Conservation (phyloP, 345 rosid genomes). For the Rubroshorea leprosula region DNA sequence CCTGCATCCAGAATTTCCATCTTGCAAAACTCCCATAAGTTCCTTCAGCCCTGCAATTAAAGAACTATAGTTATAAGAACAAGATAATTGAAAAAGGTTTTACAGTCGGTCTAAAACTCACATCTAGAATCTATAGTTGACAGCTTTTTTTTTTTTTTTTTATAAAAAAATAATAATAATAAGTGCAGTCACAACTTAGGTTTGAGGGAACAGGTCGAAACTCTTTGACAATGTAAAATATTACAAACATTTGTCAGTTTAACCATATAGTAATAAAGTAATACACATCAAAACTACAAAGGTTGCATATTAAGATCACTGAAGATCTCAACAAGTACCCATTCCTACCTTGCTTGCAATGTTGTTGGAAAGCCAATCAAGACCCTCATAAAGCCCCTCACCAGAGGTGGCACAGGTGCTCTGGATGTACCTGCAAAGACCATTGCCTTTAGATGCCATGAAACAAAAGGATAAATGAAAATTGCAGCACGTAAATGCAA, state of each 20-base stretch:
- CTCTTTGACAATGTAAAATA: too few species aligned
- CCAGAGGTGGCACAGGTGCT: constrained; percentile 91
- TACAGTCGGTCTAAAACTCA: too few species aligned
- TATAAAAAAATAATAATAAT: too few species aligned
- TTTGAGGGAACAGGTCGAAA: too few species aligned
- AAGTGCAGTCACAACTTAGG: background rate
- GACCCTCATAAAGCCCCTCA: constrained; percentile 85
- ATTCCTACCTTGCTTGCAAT: constrained; percentile 67
- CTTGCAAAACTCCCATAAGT: constrained; percentile 19
- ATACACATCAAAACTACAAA: background rate
- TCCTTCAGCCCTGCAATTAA: constrained; percentile 36
- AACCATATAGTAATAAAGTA: background rate
- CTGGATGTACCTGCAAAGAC: constrained; percentile 76
- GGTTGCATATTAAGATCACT: background rate
- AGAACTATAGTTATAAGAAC: background rate
- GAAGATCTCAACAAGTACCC: background rate
- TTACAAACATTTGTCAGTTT: background rate
- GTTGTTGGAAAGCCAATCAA: constrained; percentile 90
- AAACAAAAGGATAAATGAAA: background rate
- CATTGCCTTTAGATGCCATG: background rate
- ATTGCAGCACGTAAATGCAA: background rate
- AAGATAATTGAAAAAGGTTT: background rate
- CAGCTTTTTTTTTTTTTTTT: too few species aligned
- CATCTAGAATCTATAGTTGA: too few species aligned
- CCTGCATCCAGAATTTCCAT: constrained; percentile 52